Percentiles rank a stretch among this genome's conserved stretches.
Conservation (phyloP, 805 yeast species). For the Zygoascus bituminiphila region DNA sequence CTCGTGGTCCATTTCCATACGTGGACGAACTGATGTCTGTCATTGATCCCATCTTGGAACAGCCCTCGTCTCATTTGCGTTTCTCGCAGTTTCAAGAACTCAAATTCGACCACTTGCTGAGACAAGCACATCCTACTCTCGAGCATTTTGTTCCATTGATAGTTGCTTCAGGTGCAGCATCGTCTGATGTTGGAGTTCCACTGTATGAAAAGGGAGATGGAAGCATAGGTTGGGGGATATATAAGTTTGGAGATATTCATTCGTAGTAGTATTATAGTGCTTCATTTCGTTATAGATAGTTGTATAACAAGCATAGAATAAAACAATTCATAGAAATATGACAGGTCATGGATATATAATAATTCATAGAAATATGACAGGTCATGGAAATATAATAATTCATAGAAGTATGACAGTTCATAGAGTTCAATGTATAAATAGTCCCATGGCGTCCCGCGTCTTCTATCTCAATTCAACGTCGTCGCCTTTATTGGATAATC, state of each 20-base stretch:
- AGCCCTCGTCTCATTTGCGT: slow-evolving; percentile 26
- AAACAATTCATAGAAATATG: no score
- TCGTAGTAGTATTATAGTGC: neutral
- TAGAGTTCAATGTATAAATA: no score
- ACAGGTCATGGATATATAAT: no score
- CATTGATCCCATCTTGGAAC: neutral
- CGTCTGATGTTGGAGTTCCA: neutral
- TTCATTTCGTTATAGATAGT: neutral
- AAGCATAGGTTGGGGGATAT: neutral
- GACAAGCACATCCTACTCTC: slow-evolving; percentile 61
- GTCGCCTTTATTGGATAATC: neutral
- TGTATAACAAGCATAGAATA: neutral
- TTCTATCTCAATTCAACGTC: no score
- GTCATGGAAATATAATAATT: no score
- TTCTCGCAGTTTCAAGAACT: slow-evolving; percentile 21
- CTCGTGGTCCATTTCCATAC: slow-evolving; percentile 6
- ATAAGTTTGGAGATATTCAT: neutral
- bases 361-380: no score
- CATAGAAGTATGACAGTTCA: no score
- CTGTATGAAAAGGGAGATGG: neutral
- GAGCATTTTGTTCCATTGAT: slow-evolving; percentile 67
- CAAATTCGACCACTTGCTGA: slow-evolving; percentile 27
- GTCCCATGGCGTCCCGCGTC: no score
- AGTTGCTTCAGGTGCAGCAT: slow-evolving; percentile 46
- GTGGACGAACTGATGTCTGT: slow-evolving; percentile 18